Base-by-base conservation (phyloP, 768 basidiomycete species). In the Lentinula aciculospora region DNA sequence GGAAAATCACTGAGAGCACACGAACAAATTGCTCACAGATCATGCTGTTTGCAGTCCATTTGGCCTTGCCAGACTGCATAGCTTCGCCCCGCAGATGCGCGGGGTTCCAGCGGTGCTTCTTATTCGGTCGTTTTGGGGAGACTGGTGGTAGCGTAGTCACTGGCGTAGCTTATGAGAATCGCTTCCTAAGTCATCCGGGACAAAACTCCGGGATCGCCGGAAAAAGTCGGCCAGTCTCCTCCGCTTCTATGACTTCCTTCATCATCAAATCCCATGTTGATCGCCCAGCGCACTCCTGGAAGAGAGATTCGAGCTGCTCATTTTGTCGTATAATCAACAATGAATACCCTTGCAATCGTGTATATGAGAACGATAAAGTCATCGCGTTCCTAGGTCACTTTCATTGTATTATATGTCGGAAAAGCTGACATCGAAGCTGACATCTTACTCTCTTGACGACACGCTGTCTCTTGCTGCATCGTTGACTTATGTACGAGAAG, bases 21-120 rank as follows among this genome's bases (percentile, higher is more conserved):
- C 10, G 31, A 47, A 58, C 13, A n/a, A 42, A 25, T 40, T 32
- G 61, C 83, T 67, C 66, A 91, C 89, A 88, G 72, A 92, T 85
- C 83, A 92, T 88, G 74, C 88, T 89, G 77, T 87, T 80, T 65
- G 83, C 79, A 64, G 84, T 83, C 83, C 85, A 86, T 83, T 80
- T 81, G 60, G 71, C 69, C 71, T 75, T 72, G 68, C 74, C 72
- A 73, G 76, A 74, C 72, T 78, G 75, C 88, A 89, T 89, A 74
- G 73, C 80, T 81, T 79, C 76, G 72, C 82, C 81, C 81, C 82
- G 80, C 80, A 68, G 70, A 71, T 76, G 79, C 80, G 82, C 81
- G 76, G 76, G 76, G 73, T 70, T 64, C 64, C 66, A 68, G 60
- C 58, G 61, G 64, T 57, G 28, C 58, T 48, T 57, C 47, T 57